Base-by-base conservation (phyloP, 164 flowering plant genomes). In the Chloranthus sessilifolius region DNA sequence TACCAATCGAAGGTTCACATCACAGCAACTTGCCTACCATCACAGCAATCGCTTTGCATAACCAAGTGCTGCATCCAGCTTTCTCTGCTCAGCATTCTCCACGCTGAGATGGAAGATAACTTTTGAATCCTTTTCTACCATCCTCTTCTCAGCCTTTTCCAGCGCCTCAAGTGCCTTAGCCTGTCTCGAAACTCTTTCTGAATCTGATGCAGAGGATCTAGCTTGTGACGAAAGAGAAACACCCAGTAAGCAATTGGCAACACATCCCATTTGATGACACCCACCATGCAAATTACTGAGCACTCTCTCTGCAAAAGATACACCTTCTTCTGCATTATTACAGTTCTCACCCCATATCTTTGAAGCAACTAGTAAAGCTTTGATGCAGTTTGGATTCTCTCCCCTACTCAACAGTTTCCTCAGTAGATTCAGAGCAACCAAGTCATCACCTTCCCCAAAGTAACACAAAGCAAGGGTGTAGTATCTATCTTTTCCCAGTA, bases 41-140 rank as follows among this genome's bases (percentile, higher is more conserved):
- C 70, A 71, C 70, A 92, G 12, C 22, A 84, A 66, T 71, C 74
- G 65, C 63, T 76, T 88, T 48, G 89, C 91, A 65, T 82, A 77
- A 57, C 68, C 50, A 54, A 83, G 80, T 7, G 97, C 96, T 39
- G 45, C 30, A 61, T 86, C 91, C 70, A 92, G 67, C 61, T 84
- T 92, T 53, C 96, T 78, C 58, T 80, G 89, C 64, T 86, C 91
- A 30, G 98, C 96, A 72, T 80, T 67, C 64, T 85, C 94, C 2
- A 92, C 56, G 54, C 82, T 64, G 50, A 92, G 80, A 52, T 73
- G 68, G 63, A 58, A 83, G 0, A 92, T 27, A 28, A 84, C 55
- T 31, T 53, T 61, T 3, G 88, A 73, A 50, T 79, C 78, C 52
- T 30, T 64, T 42, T 61, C 81, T 37, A 12, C 57, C 60, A 69